These are phyloP conservation scores for Agaricus blazei DNA, from an alignment of 768 basidiomycete species.

Conservation along the genomic window DNA sequence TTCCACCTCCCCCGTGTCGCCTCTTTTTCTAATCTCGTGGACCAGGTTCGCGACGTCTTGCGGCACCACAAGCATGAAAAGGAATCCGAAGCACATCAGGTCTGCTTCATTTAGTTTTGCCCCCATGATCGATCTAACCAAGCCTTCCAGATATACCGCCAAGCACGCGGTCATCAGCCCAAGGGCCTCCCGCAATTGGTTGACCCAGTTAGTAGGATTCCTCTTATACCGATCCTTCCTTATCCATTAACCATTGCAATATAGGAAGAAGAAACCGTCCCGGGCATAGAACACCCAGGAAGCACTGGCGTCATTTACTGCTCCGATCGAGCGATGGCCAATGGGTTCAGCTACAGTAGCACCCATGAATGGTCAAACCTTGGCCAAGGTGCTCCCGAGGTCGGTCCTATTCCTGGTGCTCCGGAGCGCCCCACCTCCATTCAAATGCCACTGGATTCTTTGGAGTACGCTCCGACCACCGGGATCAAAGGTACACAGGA, in stretches of 20 bases:
- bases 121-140: constrained; percentile 6
- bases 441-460: constrained; percentile 59
- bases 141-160: constrained; percentile 61
- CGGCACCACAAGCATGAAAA: constrained; percentile 68
- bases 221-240: constrained; percentile 7
- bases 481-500: constrained; percentile 67
- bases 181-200: constrained; percentile 67
- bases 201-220: constrained; percentile 49
- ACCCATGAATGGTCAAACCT: constrained; percentile 84
- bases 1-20: constrained; percentile 40
- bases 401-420: constrained; percentile 77
- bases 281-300: constrained; percentile 78
- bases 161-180: constrained; percentile 63
- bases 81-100: constrained; percentile 87
- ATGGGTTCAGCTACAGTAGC: constrained; percentile 79
- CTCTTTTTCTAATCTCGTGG: constrained; percentile 40
- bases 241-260: background rate
- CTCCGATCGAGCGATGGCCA: constrained; percentile 91
- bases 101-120: constrained; percentile 20
- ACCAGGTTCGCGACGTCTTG: constrained; percentile 67
- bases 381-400: constrained; percentile 91
- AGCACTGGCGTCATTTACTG: constrained; percentile 74
- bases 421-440: constrained; percentile 62
- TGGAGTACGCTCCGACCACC: constrained; percentile 91
- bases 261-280: constrained; percentile 85